Evolutionary conservation across 805 yeast species (phyloP).

Genomic region (Yarrowia sp.): DNA sequence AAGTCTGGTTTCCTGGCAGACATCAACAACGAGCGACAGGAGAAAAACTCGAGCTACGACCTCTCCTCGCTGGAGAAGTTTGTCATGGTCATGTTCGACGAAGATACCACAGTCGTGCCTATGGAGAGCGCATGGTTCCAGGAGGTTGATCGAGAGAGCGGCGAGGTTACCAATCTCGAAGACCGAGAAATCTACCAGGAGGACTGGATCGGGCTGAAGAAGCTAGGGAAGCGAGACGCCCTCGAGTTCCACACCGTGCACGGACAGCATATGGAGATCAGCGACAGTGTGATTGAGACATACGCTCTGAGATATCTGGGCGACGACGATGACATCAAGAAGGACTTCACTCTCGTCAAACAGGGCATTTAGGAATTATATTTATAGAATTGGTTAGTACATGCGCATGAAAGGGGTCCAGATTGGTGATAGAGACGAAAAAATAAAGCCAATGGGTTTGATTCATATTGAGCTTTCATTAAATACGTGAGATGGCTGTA

Average conservation of each 20-base stretch:
- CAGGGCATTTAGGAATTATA: neutral
- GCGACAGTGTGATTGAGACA: constrained; percentile 41
- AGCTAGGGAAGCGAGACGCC: constrained; percentile 45
- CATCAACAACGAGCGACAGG: constrained; percentile 58
- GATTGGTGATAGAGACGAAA: too few relatives aligned
- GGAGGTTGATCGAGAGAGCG: constrained; percentile 50
- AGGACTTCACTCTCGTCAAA: neutral
- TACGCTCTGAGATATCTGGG: neutral
- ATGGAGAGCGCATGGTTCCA: constrained; percentile 64
- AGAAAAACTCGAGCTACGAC: constrained; percentile 45
- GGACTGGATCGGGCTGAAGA: constrained; percentile 60
- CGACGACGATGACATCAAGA: neutral
- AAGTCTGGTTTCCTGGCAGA: constrained; percentile 61
- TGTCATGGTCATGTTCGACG: constrained; percentile 57
- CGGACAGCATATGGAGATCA: constrained; percentile 65
- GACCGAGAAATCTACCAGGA: constrained; percentile 51
- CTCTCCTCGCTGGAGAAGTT: constrained; percentile 49
- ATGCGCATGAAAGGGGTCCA: too few relatives aligned
- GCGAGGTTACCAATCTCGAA: constrained; percentile 46
- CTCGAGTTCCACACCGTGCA: constrained; percentile 53
- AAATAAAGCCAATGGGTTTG: too few relatives aligned
- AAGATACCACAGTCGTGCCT: constrained; percentile 71
- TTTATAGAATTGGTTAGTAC: neutral
- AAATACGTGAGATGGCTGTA: too few relatives aligned
- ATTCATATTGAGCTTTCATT: too few relatives aligned